These are phyloP conservation scores for Pyrus communis DNA, from an alignment of 306 rosid species.

Conservation along the genomic window DNA sequence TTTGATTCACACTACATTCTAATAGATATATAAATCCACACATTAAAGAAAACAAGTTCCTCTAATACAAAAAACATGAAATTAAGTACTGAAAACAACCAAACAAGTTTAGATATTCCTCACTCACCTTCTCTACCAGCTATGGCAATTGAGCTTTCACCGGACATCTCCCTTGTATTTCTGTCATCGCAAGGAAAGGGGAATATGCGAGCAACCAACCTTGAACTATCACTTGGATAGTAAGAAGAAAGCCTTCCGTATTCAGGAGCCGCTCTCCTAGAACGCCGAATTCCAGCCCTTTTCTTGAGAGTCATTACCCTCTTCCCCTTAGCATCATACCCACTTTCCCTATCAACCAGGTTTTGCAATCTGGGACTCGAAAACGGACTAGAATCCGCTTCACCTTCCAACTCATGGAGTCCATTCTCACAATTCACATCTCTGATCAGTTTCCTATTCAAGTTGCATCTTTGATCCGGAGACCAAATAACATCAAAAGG, in stretches of 20 bases:
- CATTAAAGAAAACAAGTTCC: not conserved
- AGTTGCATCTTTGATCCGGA: constrained; percentile 20
- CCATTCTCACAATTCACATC: constrained; percentile 22
- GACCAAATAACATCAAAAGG: constrained; percentile 57
- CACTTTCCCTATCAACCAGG: constrained; percentile 41
- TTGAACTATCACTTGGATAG: constrained; percentile 6
- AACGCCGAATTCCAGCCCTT: constrained; percentile 47
- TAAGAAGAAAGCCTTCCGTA: constrained; percentile 27
- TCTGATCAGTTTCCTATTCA: constrained; percentile 19
- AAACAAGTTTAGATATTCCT: not conserved
- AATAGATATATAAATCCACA: not conserved
- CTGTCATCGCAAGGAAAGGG: constrained; percentile 7
- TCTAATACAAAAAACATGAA: not conserved
- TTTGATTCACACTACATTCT: not conserved
- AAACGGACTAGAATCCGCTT: constrained; percentile 39
- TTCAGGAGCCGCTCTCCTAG: constrained; percentile 40
- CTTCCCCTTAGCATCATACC: constrained; percentile 59
- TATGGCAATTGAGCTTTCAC: constrained; percentile 17
- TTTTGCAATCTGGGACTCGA: constrained; percentile 31
- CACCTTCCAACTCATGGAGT: constrained; percentile 43
- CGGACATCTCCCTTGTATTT: constrained; percentile 1
- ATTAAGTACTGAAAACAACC: not conserved
- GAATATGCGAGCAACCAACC: constrained; percentile 1
- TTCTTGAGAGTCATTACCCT: constrained; percentile 37
- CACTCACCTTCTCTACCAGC: constrained; percentile 30